Base-by-base conservation (phyloP, 805 yeast species). In the Wickerhamomyces sydowiorum region DNA sequence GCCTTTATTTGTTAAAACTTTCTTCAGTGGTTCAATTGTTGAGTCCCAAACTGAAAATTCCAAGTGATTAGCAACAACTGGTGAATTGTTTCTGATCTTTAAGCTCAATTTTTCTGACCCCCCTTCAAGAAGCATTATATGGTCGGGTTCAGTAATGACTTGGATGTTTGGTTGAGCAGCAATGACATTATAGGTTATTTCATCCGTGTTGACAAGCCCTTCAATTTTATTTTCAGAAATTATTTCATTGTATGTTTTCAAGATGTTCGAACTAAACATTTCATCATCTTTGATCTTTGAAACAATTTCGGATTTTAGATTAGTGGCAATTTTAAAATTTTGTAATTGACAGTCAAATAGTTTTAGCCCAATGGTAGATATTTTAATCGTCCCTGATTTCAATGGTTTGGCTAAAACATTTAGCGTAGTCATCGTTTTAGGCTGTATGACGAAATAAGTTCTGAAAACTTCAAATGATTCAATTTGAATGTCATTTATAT, bases 101-200 rank as follows among this genome's bases (percentile, higher is more conserved):
- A 86, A 58, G 2, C 69, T 63, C 45, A 85, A 76, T 1, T 56
- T 48, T 39, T 68, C 70, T 32, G 67, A 64, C 51, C 88, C 93
- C 8, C 96, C 96, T 55, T 87, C 95, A 12, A 88, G 61, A 14
- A 87, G 61, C 87, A 86, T 82, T 4, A 82, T 53, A 18, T 75
- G 70, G 13, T 82, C 68, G 51, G 77, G 73, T 7, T 75, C 62
- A 33, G 73, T 69, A 1, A 74, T 61, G 13, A 82, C 54, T 2
- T 76, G 69, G 25, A 87, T 61, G 5, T 72, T 61, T 1, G 96
- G 96, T 51, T 87, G 89, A 0, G 72, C 52, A 43, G 69, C 61
- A 18, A 71, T 57, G 1, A 73, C 66, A 2, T 54, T 48, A 14
- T 58, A 50, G 3, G 48, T 48, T 37, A 78, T 53, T 19, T 60